Base-by-base conservation (phyloP, 1,284 basidiomycete species). In the Ganoderma meredithae region DNA sequence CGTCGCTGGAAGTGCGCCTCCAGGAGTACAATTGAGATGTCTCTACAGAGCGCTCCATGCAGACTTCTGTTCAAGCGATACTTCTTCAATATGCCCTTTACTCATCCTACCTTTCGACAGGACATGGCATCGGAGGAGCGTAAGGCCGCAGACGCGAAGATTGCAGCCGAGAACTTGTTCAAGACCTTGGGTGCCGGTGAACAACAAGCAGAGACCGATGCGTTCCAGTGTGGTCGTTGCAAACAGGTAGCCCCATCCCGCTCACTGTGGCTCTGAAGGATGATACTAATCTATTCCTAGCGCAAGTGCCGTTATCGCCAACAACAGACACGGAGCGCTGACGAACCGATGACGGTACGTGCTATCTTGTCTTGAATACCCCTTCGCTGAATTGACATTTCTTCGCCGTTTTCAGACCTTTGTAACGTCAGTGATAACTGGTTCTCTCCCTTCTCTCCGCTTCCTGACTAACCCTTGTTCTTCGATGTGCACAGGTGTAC, bases 71-170 rank as follows among this genome's bases (percentile, higher is more conserved):
- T 15, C 9, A 36, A 36, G 33, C 53, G 33, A 36, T 19, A 9
- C 15, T 17, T n/a, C 25, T 2, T 15, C 6, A 39, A 2, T 22
- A 0, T 25, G 15, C 17, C 8, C 15, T 6, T 22, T 55, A 10
- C 22, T 39, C 2, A 60, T 41, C 1, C 9, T 7, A 4, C 0
- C 10, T 33, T 27, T 4, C 15, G 44, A 43, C 62, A 96, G 95
- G 97, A 99, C 76, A 95, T 99, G 92, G 97, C 97, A 1, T 96
- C 95, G 0, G 96, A 96, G 76, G 95, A 97, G 75, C 86, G 96
- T 44, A 93, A 95, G 75, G 90, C 91, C 3, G 90, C 92, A 22
- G 92, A 96, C 75, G 88, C 88, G 69, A 93, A 92, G 76, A 93
- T 99, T 71, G 88, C 90, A 65, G 90, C 94, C 74, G 90, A 95